Base-by-base conservation (phyloP, 768 basidiomycete species). In the Suillus alpinus region DNA sequence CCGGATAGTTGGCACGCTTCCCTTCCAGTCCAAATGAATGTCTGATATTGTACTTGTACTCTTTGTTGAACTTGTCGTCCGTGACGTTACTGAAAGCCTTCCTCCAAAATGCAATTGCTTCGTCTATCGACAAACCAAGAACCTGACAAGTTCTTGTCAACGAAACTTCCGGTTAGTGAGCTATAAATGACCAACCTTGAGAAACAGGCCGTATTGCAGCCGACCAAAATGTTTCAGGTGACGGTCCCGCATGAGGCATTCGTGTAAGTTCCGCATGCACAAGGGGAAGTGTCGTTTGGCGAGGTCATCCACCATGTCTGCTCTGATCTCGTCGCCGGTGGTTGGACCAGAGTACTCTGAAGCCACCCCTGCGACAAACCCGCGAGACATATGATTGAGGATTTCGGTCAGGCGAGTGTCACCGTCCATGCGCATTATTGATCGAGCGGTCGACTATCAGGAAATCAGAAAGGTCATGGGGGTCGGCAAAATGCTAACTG, bases 1-100 rank as follows among this genome's bases (percentile, higher is more conserved):
- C 94, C 1, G 92, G 83, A 73, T 99, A 99, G 69, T 98, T 98
- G 43, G 89, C 91, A 47, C 96, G 85, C 73, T 90, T 93, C 10
- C 97, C 97, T 71, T 98, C 97, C 56, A 97, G 77, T 40, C 97
- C 97, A 68, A 88, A 99, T 5, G 87, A 88, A 72, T 99, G 97
- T 49, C 96, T 88, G 67, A 99, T 95, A 65, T 98, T 99, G 73
- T 99, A 99, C 67, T 86, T 89, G 81, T 98, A 89, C 71, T 97
- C 92, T 71, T 98, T 99, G 79, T 95, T 96, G 76, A 98, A 99
- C 72, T 94, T 89, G 76, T 98, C 94, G 61, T 98, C 96, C 10
- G 88, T 86, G 58, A 93, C 85, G 6, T 73, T 74, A 9, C 74
- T 86, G 71, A 96, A 97, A 29, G 91, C 88, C 70, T 87, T 91